Evolutionary conservation across 1,284 basidiomycete genomes (phyloP).

Genomic region (Wolfiporia cocos): DNA sequence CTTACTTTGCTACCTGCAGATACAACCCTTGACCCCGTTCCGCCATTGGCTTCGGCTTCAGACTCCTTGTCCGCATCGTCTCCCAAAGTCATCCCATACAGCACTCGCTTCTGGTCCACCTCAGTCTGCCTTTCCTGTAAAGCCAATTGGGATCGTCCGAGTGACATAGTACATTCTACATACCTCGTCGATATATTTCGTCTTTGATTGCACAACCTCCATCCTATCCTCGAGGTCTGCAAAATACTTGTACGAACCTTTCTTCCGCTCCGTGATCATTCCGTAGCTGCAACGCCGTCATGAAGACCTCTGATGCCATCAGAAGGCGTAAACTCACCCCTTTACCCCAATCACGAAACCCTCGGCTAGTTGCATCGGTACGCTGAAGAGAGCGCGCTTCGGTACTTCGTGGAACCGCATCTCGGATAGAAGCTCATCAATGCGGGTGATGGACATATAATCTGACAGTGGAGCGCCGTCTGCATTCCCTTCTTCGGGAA

Average conservation of each 20-base stretch:
- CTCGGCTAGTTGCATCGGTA: slow-evolving; percentile 77
- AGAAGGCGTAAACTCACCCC: slow-evolving; percentile 48
- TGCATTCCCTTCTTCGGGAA: slow-evolving; percentile 27
- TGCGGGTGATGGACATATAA: slow-evolving; percentile 62
- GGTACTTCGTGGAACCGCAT: slow-evolving; percentile 83
- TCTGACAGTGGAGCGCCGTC: slow-evolving; percentile 43
- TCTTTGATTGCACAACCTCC: slow-evolving; percentile 66
- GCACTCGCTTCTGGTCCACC: slow-evolving; percentile 46
- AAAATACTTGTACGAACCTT: slow-evolving; percentile 76
- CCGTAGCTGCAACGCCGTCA: slow-evolving; percentile 55
- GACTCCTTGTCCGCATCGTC: slow-evolving; percentile 40
- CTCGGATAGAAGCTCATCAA: slow-evolving; percentile 77
- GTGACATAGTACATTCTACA: slow-evolving; percentile 13
- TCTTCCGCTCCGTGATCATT: slow-evolving; percentile 80
- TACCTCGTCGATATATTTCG: slow-evolving; percentile 78
- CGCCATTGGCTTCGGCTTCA: slow-evolving; percentile 16
- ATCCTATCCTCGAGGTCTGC: slow-evolving; percentile 73
- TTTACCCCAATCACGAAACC: slow-evolving; percentile 87
- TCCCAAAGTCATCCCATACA: slow-evolving; percentile 60
- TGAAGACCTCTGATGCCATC: not conserved
- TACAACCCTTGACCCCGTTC: slow-evolving; percentile 34
- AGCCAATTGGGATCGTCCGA: not conserved
- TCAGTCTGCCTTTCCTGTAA: slow-evolving; percentile 54
- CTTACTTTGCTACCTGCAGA: slow-evolving; percentile 45
- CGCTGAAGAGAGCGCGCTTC: slow-evolving; percentile 82